These are phyloP conservation scores for Cladophialophora psammophila DNA, from an alignment of 2,329 filamentous ascomycete species.

Conservation along the genomic window DNA sequence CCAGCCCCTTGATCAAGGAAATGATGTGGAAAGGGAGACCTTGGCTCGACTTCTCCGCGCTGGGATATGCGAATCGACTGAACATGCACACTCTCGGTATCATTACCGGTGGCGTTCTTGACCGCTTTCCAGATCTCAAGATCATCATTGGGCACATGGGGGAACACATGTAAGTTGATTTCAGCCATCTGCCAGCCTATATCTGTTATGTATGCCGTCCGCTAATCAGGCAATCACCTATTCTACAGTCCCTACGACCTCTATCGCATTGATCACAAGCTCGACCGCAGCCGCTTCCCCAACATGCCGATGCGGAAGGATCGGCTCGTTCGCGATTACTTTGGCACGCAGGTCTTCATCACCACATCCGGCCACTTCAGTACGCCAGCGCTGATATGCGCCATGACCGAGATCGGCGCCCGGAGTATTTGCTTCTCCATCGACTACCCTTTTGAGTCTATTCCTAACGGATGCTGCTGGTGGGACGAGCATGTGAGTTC, in stretches of 20 bases:
- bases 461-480: constrained; percentile 36
- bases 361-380: constrained; percentile 51
- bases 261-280: constrained; percentile 37
- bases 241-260: constrained; percentile 62
- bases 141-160: constrained; percentile 62
- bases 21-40: constrained; percentile 31
- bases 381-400: constrained; percentile 48
- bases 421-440: constrained; percentile 50
- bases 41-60: constrained; percentile 32
- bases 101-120: constrained; percentile 62
- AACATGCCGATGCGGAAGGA: constrained; percentile 36
- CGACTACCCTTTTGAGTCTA: constrained; percentile 42
- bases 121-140: constrained; percentile 61
- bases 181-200: neutral
- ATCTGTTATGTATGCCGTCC: too few species aligned
- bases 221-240: constrained; percentile 30
- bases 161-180: constrained; percentile 3
- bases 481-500: constrained; percentile 25
- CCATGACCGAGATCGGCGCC: constrained; percentile 48
- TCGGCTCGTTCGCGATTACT: constrained; percentile 48
- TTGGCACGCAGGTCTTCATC: constrained; percentile 50
- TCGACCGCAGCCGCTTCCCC: constrained; percentile 30
- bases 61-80: constrained; percentile 35
- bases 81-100: constrained; percentile 50
- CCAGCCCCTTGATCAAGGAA: constrained; percentile 53